phyloP scores from a whole-genome alignment of 495 filamentous ascomycete species.

The Hypoxylon rickii region DNA sequence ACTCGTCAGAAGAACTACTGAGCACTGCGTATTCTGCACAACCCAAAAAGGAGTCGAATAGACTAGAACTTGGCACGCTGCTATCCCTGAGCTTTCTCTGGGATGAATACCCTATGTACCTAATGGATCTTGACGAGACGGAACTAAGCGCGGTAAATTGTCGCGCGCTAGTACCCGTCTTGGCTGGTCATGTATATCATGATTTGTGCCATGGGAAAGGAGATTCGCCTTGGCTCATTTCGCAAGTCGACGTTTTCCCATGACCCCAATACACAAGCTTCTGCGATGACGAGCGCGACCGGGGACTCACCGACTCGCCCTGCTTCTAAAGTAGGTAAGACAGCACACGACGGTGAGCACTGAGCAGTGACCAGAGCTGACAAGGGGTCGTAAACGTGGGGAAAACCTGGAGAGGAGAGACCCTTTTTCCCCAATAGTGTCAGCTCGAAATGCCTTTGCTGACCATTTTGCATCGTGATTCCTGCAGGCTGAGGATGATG shows the following conservation, averaged over 20 bases:
- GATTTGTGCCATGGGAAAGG: slow-evolving; percentile 13
- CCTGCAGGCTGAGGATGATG: slow-evolving; percentile 18
- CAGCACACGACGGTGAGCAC: slow-evolving; percentile 32
- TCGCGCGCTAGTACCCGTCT: slow-evolving; percentile 35
- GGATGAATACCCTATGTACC: slow-evolving; percentile 1
- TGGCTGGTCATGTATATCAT: slow-evolving; percentile 24
- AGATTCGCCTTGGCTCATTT: slow-evolving; percentile 3
- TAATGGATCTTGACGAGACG: slow-evolving; percentile 12
- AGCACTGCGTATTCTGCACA: neutral
- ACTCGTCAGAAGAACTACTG: slow-evolving; percentile 7
- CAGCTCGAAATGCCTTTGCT: slow-evolving; percentile 15
- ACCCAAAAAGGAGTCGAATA: no score
- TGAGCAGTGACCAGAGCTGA: no score
- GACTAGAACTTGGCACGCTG: slow-evolving; percentile 11
- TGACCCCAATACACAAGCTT: slow-evolving; percentile 31
- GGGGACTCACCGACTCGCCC: slow-evolving; percentile 1
- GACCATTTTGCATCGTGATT: slow-evolving; percentile 23
- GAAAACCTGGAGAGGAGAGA: slow-evolving; percentile 32
- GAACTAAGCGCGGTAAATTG: slow-evolving; percentile 29
- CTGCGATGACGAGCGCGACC: slow-evolving; percentile 18
- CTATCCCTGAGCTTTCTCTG: slow-evolving; percentile 6
- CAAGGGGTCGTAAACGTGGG: slow-evolving; percentile 22
- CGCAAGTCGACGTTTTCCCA: slow-evolving; percentile 12
- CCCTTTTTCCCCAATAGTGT: slow-evolving; percentile 15
- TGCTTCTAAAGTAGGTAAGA: slow-evolving; percentile 29